Base-by-base conservation (phyloP, 2,329 filamentous ascomycete genomes). In the Hypoxylon sp. region DNA sequence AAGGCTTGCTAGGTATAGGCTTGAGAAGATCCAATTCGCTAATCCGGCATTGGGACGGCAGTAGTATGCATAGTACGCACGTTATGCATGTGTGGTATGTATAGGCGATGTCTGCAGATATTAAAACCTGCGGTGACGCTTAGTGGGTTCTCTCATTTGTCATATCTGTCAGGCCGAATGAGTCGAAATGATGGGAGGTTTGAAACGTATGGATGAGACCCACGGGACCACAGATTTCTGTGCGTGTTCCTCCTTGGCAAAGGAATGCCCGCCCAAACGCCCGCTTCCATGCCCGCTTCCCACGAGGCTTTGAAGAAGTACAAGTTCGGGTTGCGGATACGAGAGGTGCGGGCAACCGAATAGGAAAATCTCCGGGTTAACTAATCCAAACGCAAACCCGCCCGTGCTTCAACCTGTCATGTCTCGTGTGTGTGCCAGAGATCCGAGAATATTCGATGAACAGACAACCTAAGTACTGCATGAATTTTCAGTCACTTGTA, bases 231-330 rank as follows among this genome's bases (percentile, higher is more conserved):
- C 11, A 31, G 29, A 33, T 17, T 50, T 46, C 17, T 48, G 33
- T 52, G 11, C 54, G 55, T 59, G 55, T 33, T 50, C 37, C 39
- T 10, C 42, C 56, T 56, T 65, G 50, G 55, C 63, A 47, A 24
- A 44, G 29, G 29, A 31, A 31, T n/a, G 26, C 19, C 13, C 17
- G 24, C 47, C 26, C n/a, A 10, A 31, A 42, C n/a, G 3, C n/a
- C 37, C 24, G 50, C 31, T 24, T 22, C 31, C 11, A 37, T 39
- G 14, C n/a, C 53, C 47, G 48, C 39, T 51, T 60, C 44, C 67
- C 51, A 66, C 51, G 51, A 66, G 59, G 67, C 63, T 69, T 56
- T 56, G 17, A 22, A 42, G 33, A 67, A 62, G 67, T 37, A 57
- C 57, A 65, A 67, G 56, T 67, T 67, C 59, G 64, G 48, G 35